Evolutionary conservation across 805 yeast genomes (phyloP), one percentile per base, ranked within the genome.

Genomic region (Jamesozyma piceae): DNA sequence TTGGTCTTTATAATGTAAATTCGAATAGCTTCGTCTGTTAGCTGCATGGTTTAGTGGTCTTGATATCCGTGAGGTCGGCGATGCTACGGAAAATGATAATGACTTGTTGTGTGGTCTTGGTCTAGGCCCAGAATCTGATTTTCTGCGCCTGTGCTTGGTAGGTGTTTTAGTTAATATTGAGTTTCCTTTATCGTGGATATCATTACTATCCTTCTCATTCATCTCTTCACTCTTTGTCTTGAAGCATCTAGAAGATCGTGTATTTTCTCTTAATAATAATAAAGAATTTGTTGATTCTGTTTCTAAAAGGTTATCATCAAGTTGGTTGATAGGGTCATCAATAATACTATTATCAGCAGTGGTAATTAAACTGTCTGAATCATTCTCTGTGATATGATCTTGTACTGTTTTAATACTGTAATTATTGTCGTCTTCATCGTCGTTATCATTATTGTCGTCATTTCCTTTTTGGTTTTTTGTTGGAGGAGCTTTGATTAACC

Each of bases 261-360:
- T 39, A 43, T 52, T 49, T 27, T 54, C 57, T 19, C 53, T 39
- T 27, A 57, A 44, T 20, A 56, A 35, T 18, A 49, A 37, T 19
- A 57, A 29, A 2, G 60, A 53, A 18, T 51, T 54, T 15, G 56
- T 49, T 18, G 54, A 52, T 42, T 49, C 54, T 28, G 57, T 44
- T 42, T 53, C 53, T 17, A 47, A 42, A 19, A 70, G 49, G 31
- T 57, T 51, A 39, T 63, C 59, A 43, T 56, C 59, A 15, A 53
- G 35, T 32, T 32, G 35, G 15, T n/a, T 35, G 4, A 3, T 5
- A 5, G 29, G 3, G 22, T 35, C 30, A 35, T 14, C 24, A 4
- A 14, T 13, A 13, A 4, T 19, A 34, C 14, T 4, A 36, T 48
- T 51, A 3, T 45, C 34, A 37, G 11, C 28, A 24, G 28, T 6